Conservation (phyloP, 2,329 filamentous ascomycete genomes). For the Kalmusia sp. region DNA sequence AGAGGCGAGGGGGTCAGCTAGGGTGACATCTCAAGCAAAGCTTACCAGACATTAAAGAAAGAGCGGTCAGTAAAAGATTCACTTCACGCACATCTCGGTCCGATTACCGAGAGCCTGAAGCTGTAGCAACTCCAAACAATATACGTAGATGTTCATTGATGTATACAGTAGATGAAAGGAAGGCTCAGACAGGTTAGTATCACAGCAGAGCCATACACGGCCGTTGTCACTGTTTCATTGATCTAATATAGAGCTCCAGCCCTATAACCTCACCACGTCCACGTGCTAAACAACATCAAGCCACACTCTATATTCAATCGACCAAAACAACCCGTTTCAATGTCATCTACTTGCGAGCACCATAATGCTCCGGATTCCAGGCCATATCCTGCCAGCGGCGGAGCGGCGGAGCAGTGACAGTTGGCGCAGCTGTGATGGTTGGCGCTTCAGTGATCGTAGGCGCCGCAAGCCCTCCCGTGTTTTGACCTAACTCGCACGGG, state of each 20-base stretch:
- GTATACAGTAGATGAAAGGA: too few relatives aligned
- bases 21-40: too few relatives aligned
- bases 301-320: background rate
- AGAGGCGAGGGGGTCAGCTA: too few relatives aligned
- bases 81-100: too few relatives aligned
- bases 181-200: background rate
- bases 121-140: too few relatives aligned
- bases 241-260: background rate
- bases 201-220: background rate
- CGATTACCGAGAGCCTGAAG: too few relatives aligned
- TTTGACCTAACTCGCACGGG: conserved; percentile 33
- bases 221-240: background rate
- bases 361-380: conserved; percentile 5
- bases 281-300: background rate
- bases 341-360: background rate
- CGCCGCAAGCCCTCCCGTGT: conserved; percentile 3
- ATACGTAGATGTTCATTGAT: too few relatives aligned
- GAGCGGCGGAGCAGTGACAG: background rate
- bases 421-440: background rate
- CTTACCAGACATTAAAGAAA: too few relatives aligned
- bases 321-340: background rate
- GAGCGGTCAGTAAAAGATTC: too few relatives aligned
- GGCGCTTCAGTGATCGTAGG: background rate
- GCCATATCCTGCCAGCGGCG: conserved; percentile 11
- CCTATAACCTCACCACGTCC: background rate